Percentiles rank a stretch among this genome's conserved stretches.
phyloP scores from a whole-genome alignment of 73 alveolate genomes.

The Symbiodinium pilosum region DNA sequence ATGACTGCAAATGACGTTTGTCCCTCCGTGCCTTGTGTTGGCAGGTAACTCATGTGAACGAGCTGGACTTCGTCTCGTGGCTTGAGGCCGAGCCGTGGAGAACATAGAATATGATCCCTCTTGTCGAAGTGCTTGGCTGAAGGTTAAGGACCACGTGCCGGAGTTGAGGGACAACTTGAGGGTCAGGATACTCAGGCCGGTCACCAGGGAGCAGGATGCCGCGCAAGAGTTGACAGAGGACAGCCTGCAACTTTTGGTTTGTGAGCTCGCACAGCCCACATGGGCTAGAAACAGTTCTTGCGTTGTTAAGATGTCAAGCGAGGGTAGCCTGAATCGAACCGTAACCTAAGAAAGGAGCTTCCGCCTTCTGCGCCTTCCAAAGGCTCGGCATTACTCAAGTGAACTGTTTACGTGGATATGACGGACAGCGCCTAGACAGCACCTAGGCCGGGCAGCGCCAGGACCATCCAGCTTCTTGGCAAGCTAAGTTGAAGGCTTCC shows the following conservation, averaged over 20 bases:
- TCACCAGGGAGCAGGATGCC: background rate
- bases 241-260: background rate
- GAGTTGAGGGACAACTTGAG: conserved; percentile 21
- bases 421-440: background rate
- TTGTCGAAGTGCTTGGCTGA: background rate
- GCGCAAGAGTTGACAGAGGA: background rate
- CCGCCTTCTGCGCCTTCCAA: background rate
- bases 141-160: conserved; percentile 70
- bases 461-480: no score
- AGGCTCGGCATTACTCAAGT: background rate
- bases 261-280: no score
- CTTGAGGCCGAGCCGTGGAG: conserved; percentile 5
- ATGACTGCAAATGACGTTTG: background rate
- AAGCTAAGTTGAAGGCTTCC: no score
- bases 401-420: background rate
- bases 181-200: conserved; percentile 63
- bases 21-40: background rate
- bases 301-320: no score
- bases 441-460: no score
- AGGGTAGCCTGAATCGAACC: background rate
- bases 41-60: conserved; percentile 77
- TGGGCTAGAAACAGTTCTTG: no score
- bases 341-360: background rate
- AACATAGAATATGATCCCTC: no score
- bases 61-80: conserved; percentile 74